Evolutionary conservation across 148 eudicot genomes (phyloP).

Genomic region (Cornus controversa): DNA sequence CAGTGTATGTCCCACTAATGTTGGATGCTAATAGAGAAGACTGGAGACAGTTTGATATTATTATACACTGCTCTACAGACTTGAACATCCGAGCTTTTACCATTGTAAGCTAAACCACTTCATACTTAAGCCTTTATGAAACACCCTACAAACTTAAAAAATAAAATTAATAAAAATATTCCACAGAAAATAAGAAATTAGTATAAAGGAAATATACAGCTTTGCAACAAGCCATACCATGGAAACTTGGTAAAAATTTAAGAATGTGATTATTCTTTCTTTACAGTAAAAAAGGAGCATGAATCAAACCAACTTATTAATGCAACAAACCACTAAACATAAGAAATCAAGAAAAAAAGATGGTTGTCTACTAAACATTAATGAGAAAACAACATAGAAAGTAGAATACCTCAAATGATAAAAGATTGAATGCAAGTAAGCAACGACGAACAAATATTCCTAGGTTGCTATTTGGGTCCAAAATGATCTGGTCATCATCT

Average conservation of each 20-base stretch:
- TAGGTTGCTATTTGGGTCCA: conserved; percentile 84
- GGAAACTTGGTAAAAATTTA: background rate
- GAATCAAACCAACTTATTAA: background rate
- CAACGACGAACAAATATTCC: conserved; percentile 80
- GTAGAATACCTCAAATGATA: conserved; percentile 82
- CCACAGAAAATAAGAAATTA: no score
- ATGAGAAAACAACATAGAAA: background rate
- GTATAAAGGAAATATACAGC: background rate
- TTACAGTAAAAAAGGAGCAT: background rate
- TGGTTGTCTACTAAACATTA: background rate
- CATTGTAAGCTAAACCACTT: no score
- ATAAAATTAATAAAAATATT: no score
- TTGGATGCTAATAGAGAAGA: no score
- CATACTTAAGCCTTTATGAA: no score
- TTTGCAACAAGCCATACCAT: background rate
- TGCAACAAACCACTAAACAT: background rate
- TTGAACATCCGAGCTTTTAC: no score
- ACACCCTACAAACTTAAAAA: no score
- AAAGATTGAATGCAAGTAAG: conserved; percentile 68
- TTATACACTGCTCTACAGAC: no score
- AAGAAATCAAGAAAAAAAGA: background rate
- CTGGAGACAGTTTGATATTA: no score
- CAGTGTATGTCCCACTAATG: no score
- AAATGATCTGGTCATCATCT: conserved; percentile 87
- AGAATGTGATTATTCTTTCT: background rate